Evolutionary conservation across 1,139 yeast genomes (phyloP), one percentile per base, ranked within the genome.

Genomic region (Saccharomyces hybrid): DNA sequence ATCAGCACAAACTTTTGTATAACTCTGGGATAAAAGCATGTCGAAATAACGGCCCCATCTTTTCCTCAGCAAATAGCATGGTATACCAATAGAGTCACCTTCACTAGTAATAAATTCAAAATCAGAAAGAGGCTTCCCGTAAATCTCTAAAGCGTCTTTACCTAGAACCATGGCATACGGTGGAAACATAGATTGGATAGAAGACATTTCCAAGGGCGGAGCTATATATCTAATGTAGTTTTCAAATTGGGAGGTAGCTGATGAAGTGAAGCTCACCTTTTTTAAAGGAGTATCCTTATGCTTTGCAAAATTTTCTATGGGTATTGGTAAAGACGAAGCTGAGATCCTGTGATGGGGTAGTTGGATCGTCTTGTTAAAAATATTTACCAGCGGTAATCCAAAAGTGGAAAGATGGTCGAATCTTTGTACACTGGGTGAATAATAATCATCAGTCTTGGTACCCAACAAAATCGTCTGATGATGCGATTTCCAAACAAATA

Each of bases 191-290:
- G 89, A 81, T 52, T 83, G 74, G 46, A 83, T 82, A 2, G 86
- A 81, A 23, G 87, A 82, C 60, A 83, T 78, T 55, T 81, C 83
- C 7, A 83, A 73, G 41, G 82, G 81, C 1, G 91, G 91, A 0
- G 90, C 88, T 29, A 85, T 83, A 66, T 85, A 85, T 61, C 83
- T 83, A n/a, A 87, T 84, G 63, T 86, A 86, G 41, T 82, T 88
- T 56, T 80, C 84, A 65, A 85, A 86, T 54, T 73, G 68, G 9
- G 66, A 61, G 4, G 65, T 62, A 6, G 64, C 49, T 14, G 55
- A 58, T 2, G 61, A 58, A 3, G 61, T 51, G 23, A 53, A 56
- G 42, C 57, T 59, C 26, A 52, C 48, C 46, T 57, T 51, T 42
- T 57, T 54, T 20, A 54, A 53, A 16, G 44, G 13, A 5, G 29